A percentile compares a stretch with the other conserved stretches of the same genome.
Evolutionary conservation across 345 rosid genomes (phyloP).

Genomic region (Pistacia vera): DNA sequence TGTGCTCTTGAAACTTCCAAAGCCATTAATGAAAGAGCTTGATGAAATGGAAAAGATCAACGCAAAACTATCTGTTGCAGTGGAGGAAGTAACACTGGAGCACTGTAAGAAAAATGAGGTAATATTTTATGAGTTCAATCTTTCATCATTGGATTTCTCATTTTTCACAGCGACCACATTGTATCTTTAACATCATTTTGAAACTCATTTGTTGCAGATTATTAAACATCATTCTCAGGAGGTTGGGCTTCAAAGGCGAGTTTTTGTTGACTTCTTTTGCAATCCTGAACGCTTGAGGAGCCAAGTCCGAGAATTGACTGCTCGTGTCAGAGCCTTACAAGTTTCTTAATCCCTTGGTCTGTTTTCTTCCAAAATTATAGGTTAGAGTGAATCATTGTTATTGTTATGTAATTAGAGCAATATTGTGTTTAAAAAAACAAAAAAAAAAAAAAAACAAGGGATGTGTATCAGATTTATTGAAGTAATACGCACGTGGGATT

Average conservation of each 20-base stretch:
- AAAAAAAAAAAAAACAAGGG: too few species aligned
- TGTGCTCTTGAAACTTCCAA: constrained; percentile 6
- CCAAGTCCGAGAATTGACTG: constrained; percentile 83
- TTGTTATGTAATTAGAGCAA: background rate
- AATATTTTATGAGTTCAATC: background rate
- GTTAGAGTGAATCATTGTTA: background rate
- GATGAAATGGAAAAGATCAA: constrained; percentile 95
- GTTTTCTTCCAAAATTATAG: background rate
- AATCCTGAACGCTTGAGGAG: constrained; percentile 80
- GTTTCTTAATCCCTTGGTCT: constrained; percentile 35
- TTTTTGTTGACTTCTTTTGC: constrained; percentile 84
- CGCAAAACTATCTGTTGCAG: constrained; percentile 79
- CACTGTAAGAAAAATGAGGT: constrained; percentile 90
- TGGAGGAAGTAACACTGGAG: constrained; percentile 90
- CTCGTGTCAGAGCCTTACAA: constrained; percentile 82
- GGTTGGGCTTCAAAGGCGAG: constrained; percentile 80
- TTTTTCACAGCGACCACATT: too few species aligned
- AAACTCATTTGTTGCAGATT: constrained; percentile 50
- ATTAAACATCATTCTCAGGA: constrained; percentile 90
- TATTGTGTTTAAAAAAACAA: too few species aligned
- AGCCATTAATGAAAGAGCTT: constrained; percentile 92
- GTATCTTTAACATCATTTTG: background rate
- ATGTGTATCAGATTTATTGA: too few species aligned
- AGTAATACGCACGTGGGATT: too few species aligned
- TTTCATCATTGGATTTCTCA: background rate